Base-by-base conservation (phyloP, 345 rosid genomes). In the Hibiscus mutabilis region DNA sequence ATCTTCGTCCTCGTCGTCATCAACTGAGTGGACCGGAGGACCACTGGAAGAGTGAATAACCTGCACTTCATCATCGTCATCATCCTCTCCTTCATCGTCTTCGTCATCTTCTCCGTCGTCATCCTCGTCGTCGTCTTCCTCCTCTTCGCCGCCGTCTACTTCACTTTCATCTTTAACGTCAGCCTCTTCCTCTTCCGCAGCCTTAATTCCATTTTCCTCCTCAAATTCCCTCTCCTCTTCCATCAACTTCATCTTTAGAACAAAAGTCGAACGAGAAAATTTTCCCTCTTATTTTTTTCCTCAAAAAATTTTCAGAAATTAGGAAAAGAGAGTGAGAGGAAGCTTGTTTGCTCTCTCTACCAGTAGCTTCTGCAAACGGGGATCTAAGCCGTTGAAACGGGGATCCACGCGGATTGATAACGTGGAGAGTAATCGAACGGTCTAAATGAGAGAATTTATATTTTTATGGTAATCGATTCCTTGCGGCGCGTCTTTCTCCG, bases 341-440 rank as follows among this genome's bases (percentile, higher is more conserved):
- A 79, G 83, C 81, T 71, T 56, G 78, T 80, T 84, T 82, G 89
- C 80, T 79, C 84, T 81, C 73, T 76, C 71, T 70, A 72, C 75
- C 86, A 82, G 87, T 86, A 80, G 74, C 83, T 80, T 85, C 85
- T 82, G 78, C 74, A 84, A 35, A 60, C 80, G 74, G 60, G 40
- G 78, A 91, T 88, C 94, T 66, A 4, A 74, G 60, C 94, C 97
- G 91, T 88, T 59, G 76, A 85, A 78, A 75, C 12, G 46, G 1
- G 59, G 56, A n/a, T 66, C 25, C 65, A 84, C 80, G 82, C 76
- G 82, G 88, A 87, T 83, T 8, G 76, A 0, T 87, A 89, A 87
- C 86, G 84, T 87, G 90, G 83, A 6, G 3, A 5, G 0, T 10
- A 22, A 89, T 87, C 85, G 24, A 25, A 87, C 86, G 87, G 91